A percentile compares a stretch with the other conserved stretches of the same genome.
These are phyloP conservation scores for Arabidopsis thaliana DNA, from an alignment of 345 rosid genomes.

Conservation along the genomic window TAIR10.1 NC_003071.7:12067501-12068000, in stretches of 20 bases:
- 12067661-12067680: slow-evolving; percentile 36
- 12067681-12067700: slow-evolving; percentile 46
- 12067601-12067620: slow-evolving; percentile 55
- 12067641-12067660: slow-evolving; percentile 45
- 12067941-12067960: slow-evolving; percentile 28
- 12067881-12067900: slow-evolving; percentile 56
- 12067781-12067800: slow-evolving; percentile 34
- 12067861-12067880: slow-evolving; percentile 60
- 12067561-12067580: slow-evolving; percentile 65
- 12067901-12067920: slow-evolving; percentile 29
- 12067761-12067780: slow-evolving; percentile 37
- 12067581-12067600: slow-evolving; percentile 52
- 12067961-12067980: slow-evolving; percentile 18
- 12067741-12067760: slow-evolving; percentile 30
- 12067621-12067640: slow-evolving; percentile 47
- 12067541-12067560: slow-evolving; percentile 52
- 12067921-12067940: slow-evolving; percentile 12
- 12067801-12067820: slow-evolving; percentile 55
- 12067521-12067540: slow-evolving; percentile 53
- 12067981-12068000: slow-evolving; percentile 28
- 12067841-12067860: slow-evolving; percentile 71
- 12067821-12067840: slow-evolving; percentile 63
- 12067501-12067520: slow-evolving; percentile 30
- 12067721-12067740: neutral
- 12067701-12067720: slow-evolving; percentile 49